phyloP scores from a whole-genome alignment of 805 yeast genomes.

The Myxozyma nipponensis region DNA sequence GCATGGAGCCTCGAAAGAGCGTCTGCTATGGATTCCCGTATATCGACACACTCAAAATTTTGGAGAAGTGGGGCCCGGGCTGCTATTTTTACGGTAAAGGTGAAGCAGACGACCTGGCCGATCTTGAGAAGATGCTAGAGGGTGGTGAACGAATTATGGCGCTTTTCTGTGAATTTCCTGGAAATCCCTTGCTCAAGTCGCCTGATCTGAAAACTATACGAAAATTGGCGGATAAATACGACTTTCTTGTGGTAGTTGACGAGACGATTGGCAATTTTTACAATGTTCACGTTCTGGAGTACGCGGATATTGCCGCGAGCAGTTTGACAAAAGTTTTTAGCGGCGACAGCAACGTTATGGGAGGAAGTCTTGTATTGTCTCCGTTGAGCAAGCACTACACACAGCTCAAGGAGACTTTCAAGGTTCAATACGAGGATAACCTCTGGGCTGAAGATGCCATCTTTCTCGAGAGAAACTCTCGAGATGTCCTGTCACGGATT shows the following conservation, averaged over 20 bases:
- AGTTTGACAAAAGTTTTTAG: constrained; percentile 89
- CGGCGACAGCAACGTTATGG: constrained; percentile 95
- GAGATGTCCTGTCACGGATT: constrained; percentile 74
- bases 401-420: constrained; percentile 47
- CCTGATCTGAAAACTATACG: constrained; percentile 70
- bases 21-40: constrained; percentile 97
- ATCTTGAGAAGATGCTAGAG: constrained; percentile 58
- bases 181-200: constrained; percentile 85
- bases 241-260: constrained; percentile 80
- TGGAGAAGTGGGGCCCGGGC: constrained; percentile 89
- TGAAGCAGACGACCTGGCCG: constrained; percentile 59
- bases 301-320: constrained; percentile 80
- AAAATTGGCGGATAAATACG: constrained; percentile 60
- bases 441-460: constrained; percentile 95
- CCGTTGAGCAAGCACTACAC: constrained; percentile 53
- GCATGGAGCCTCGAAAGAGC: constrained; percentile 47
- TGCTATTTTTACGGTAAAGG: constrained; percentile 82
- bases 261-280: constrained; percentile 92
- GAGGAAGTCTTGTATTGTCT: constrained; percentile 78
- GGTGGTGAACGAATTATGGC: constrained; percentile 67
- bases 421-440: constrained; percentile 63
- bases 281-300: constrained; percentile 75
- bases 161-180: constrained; percentile 88
- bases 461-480: constrained; percentile 83
- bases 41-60: constrained; percentile 82